Evolutionary conservation across 2,329 filamentous ascomycete genomes (phyloP), one percentile per base, ranked within the genome.

Genomic region (Scedosporium boydii): DNA sequence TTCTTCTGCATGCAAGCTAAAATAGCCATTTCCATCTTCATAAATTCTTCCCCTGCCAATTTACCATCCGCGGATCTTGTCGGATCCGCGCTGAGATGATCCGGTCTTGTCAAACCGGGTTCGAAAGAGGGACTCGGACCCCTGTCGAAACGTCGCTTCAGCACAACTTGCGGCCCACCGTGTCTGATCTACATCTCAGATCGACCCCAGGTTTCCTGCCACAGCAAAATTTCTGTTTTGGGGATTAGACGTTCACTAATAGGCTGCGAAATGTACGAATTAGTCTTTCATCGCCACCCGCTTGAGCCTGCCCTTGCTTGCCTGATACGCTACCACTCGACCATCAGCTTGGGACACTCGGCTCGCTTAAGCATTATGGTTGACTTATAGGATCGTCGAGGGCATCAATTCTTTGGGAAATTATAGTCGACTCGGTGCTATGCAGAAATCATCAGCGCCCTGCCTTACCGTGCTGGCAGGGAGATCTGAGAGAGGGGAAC

Each of bases 141-240:
- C 51, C 51, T 55, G 51, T 55, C 51, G 51, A 55, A 55, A 55
- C 51, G 21, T 27, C 23, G 51, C 51, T 55, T 55, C 16, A 55
- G 51, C 51, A 27, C 12, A 29, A 55, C 51, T 23, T 55, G 51
- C 51, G 51, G 51, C 51, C 29, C 51, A 7, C 18, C 2, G 51
- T 55, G 51, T 55, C 51, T 55, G 51, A 55, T 55, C 51, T 55
- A 18, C 51, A 55, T 55, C 51, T 55, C 51, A 55, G 51, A 55
- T 55, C 51, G 12, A 55, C 51, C 18, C 51, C 51, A 6, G 51
- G 51, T 23, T 55, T 55, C 12, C 7, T 18, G 6, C 21, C 18
- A 21, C 51, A 23, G 6, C 51, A 18, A 55, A 23, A 16, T 23
- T 26, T 23, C 23, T 23, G 21, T 23, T 26, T 7, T 23, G 12